A percentile compares a stretch with the other conserved stretches of the same genome.
Evolutionary conservation across 345 rosid genomes (phyloP).

Genomic region (Aquilaria yunnanensis): DNA sequence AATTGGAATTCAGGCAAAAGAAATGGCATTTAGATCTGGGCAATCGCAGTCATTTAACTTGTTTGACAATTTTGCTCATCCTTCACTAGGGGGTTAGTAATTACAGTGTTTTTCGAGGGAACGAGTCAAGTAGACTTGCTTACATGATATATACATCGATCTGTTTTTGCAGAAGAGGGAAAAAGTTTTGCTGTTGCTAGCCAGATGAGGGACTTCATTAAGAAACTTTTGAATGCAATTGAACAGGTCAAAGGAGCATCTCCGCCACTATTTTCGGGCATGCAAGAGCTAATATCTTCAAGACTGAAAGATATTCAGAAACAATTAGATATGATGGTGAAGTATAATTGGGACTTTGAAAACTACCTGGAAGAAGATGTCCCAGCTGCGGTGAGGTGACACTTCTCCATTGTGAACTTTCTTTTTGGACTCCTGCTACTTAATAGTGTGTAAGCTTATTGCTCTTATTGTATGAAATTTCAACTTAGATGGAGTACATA

Average conservation of each 20-base stretch:
- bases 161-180: conserved; percentile 17
- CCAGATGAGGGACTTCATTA: conserved; percentile 26
- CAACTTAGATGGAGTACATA: conserved; percentile 76
- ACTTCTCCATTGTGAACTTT: conserved; percentile 22
- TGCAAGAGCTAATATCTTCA: conserved; percentile 34
- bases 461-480: background rate
- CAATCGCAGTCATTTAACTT: conserved; percentile 10
- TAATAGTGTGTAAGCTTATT: background rate
- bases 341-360: conserved; percentile 91
- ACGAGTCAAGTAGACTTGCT: too few species aligned
- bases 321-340: conserved; percentile 50
- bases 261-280: conserved; percentile 20
- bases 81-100: background rate
- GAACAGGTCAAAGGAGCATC: conserved; percentile 22
- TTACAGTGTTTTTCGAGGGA: too few species aligned
- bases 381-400: conserved; percentile 92
- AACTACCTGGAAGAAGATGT: conserved; percentile 76
- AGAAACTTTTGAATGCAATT: conserved; percentile 19
- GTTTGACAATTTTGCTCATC: conserved; percentile 21
- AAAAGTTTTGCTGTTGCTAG: conserved; percentile 14
- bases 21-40: background rate
- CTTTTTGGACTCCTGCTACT: background rate
- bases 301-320: conserved; percentile 44
- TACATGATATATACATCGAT: background rate
- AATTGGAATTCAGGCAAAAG: conserved; percentile 12